Evolutionary conservation across 192 early-diverging fungal genomes (phyloP).

Genomic region (Piromyces sp.): DNA sequence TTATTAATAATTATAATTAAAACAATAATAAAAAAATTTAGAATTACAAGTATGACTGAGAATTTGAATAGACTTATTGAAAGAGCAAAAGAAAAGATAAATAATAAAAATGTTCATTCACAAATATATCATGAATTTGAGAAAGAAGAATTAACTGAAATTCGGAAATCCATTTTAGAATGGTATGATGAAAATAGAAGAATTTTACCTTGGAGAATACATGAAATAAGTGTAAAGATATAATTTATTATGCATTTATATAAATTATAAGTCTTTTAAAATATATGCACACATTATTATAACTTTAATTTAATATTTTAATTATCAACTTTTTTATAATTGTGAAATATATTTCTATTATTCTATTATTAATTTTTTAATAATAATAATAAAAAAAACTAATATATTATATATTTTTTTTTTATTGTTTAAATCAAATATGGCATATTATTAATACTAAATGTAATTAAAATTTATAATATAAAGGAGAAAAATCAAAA

Average conservation of each 20-base stretch:
- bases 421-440: no score
- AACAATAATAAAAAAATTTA: neutral
- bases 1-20: neutral
- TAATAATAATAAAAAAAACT: no score
- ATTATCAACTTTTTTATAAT: no score
- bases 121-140: neutral
- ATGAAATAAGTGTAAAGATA: neutral
- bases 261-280: no score
- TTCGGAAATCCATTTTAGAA: conserved; percentile 6
- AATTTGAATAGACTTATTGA: neutral
- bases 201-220: conserved; percentile 44
- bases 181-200: conserved; percentile 47
- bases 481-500: neutral
- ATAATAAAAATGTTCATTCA: neutral
- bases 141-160: neutral
- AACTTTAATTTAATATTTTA: no score
- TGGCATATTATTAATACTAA: no score
- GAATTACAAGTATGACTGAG: neutral
- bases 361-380: no score
- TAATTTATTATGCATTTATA: no score
- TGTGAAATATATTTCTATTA: no score
- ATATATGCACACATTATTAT: no score
- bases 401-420: no score
- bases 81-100: neutral
- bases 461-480: no score